phyloP scores from a whole-genome alignment of 139 green algal genomes.

The Coelastrella sp. region DNA sequence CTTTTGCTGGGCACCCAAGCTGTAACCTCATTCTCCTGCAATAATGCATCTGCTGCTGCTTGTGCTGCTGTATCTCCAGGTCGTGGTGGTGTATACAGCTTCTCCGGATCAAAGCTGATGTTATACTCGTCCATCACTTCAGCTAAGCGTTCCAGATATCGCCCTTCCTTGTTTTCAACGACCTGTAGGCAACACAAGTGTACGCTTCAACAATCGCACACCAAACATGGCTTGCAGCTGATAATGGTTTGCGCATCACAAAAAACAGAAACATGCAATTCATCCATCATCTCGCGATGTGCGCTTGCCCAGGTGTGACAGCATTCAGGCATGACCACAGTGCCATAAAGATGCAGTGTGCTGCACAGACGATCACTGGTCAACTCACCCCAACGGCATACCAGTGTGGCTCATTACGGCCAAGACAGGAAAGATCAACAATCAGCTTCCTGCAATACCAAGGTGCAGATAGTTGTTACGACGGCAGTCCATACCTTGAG shows the following conservation, averaged over 20 bases:
- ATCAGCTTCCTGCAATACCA: background rate
- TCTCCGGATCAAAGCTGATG: background rate
- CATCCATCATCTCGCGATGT: too few relatives aligned
- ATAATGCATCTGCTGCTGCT: slow-evolving; percentile 16
- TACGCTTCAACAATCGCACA: too few relatives aligned
- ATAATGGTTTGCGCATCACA: too few relatives aligned
- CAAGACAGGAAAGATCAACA: slow-evolving; percentile 18
- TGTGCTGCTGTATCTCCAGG: background rate
- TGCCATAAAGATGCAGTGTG: too few relatives aligned
- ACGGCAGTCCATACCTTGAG: too few relatives aligned
- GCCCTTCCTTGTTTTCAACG: slow-evolving; percentile 15
- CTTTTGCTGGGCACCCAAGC: slow-evolving; percentile 27
- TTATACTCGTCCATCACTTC: background rate
- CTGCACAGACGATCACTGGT: too few relatives aligned
- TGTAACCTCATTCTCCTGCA: slow-evolving; percentile 6
- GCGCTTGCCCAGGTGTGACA: too few relatives aligned
- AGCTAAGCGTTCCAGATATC: background rate
- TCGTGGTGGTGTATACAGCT: background rate
- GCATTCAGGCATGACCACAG: too few relatives aligned
- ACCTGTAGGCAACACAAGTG: slow-evolving; percentile 3
- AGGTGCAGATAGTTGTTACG: background rate
- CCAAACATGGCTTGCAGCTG: too few relatives aligned
- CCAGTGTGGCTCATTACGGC: background rate
- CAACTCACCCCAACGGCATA: slow-evolving; percentile 27
- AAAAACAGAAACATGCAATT: too few relatives aligned